Base-by-base conservation (phyloP, 345 rosid species). In the Gynandropsis gynandra region DNA sequence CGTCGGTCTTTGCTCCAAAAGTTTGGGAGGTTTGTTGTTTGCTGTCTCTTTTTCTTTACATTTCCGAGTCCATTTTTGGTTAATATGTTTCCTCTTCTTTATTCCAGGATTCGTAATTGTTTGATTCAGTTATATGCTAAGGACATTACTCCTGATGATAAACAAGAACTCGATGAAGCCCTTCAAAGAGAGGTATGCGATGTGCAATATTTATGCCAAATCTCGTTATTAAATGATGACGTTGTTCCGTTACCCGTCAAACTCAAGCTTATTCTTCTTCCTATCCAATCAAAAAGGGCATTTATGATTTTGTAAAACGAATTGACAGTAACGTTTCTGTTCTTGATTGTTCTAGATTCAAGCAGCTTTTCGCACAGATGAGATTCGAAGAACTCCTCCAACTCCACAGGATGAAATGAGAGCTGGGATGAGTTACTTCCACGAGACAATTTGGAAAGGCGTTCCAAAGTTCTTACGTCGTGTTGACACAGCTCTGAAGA, bases 401-500 rank as follows among this genome's bases (percentile, higher is more conserved):
- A 76, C 98, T 60, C 98, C 98, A 2, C 98, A 92, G 56, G 98
- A 92, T 74, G 98, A 92, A 63, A 92, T 92, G 98, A 82, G 98
- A 71, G 96, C 92, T 4, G 98, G 98, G 47, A 80, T 90, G 96
- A 90, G 96, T 56, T 90, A 90, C 85, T 87, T 90, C 75, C 98
- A 87, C 4, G 98, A 90, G 78, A 90, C 98, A n/a, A 82, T 90
- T 56, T 92, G 97, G 98, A 92, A 87, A 73, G 98, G 98, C 12
- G 97, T 92, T 12, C 96, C 98, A 0, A 92, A 85, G 45, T 92
- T 92, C 79, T 70, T 92, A 71, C 89, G 98, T 17, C 96, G 97
- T 56, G 81, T 92, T 50, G 98, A 92, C 73, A 92, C 96, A 1
- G 95, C 95, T 41, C 65, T 92, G 62, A 87, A 87, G 82, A 92